Conservation (phyloP, 2,329 filamentous ascomycete species). For the Colletotrichum incanum region DNA sequence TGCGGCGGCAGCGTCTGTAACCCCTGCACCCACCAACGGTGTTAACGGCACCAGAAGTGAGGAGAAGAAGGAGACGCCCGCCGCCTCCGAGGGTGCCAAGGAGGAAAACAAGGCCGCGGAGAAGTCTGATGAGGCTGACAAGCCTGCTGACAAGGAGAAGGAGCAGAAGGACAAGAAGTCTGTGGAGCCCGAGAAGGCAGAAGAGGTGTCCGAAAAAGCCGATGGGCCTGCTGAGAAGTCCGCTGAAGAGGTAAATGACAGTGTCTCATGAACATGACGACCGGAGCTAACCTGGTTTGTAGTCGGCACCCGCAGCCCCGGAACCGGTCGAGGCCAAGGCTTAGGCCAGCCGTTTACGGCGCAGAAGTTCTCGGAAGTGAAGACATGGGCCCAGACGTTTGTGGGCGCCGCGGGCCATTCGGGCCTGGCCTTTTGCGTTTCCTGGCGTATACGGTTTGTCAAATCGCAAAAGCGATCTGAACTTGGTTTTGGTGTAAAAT, state of each 20-base stretch:
- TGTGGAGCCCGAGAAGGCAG: constrained; percentile 51
- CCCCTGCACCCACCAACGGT: constrained; percentile 57
- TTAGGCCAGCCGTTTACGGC: constrained; percentile 45
- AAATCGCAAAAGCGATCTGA: constrained; percentile 39
- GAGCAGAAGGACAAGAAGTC: constrained; percentile 55
- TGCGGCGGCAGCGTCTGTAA: constrained; percentile 51
- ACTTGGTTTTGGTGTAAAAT: constrained; percentile 43
- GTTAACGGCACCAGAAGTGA: constrained; percentile 62
- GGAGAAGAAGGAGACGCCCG: constrained; percentile 56
- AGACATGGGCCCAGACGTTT: constrained; percentile 28
- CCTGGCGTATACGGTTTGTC: constrained; percentile 44
- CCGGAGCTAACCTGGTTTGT: constrained; percentile 17
- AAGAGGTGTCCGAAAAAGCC: constrained; percentile 49
- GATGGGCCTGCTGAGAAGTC: constrained; percentile 43
- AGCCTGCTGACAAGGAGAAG: constrained; percentile 55
- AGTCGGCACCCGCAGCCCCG: constrained; percentile 48
- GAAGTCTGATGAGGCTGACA: constrained; percentile 57
- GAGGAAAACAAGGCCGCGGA: constrained; percentile 57
- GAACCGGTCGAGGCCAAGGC: constrained; percentile 57
- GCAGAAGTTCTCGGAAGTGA: constrained; percentile 24
- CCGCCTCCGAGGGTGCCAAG: constrained; percentile 57
- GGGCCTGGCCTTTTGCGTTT: constrained; percentile 39
- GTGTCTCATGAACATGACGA: constrained; percentile 9
- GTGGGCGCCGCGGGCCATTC: constrained; percentile 22
- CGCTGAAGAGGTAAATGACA: constrained; percentile 54